A percentile compares a stretch with the other conserved stretches of the same genome.
Evolutionary conservation across 495 filamentous ascomycete genomes (phyloP).

Genomic region (Tuber microsphaerosporum): DNA sequence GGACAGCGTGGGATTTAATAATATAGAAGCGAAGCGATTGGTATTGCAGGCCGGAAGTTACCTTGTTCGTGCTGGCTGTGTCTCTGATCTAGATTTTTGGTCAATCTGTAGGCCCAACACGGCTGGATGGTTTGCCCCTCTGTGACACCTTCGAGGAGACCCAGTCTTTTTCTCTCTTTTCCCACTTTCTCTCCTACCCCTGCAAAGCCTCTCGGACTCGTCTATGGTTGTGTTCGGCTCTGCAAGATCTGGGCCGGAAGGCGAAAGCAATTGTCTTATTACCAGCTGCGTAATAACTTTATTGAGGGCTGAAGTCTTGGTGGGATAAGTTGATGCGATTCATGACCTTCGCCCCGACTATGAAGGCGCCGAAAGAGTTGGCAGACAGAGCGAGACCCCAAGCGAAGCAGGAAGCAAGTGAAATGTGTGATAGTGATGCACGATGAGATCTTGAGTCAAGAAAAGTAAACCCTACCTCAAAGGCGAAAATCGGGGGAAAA

Average conservation of each 20-base stretch:
- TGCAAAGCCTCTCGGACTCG: background rate
- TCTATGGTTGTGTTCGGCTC: background rate
- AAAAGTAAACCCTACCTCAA: background rate
- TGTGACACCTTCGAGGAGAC: background rate
- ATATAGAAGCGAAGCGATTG: constrained; percentile 1
- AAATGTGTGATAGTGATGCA: background rate
- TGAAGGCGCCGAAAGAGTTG: background rate
- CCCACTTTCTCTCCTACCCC: background rate
- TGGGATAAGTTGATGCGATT: background rate
- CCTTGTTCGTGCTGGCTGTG: background rate
- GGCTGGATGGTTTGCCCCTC: background rate
- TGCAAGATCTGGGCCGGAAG: background rate
- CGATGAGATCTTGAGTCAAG: constrained; percentile 1
- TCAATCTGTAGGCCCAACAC: background rate
- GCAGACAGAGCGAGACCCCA: background rate
- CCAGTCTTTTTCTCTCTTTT: background rate
- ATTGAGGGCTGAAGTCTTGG: background rate
- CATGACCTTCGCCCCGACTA: background rate
- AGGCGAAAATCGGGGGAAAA: background rate
- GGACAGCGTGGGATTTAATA: background rate
- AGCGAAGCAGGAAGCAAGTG: background rate
- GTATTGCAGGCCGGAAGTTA: background rate
- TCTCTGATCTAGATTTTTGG: background rate
- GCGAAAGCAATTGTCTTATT: background rate
- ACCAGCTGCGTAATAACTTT: background rate